Conservation (phyloP, 139 green algal species). For the Chlamydomonas applanata region DNA sequence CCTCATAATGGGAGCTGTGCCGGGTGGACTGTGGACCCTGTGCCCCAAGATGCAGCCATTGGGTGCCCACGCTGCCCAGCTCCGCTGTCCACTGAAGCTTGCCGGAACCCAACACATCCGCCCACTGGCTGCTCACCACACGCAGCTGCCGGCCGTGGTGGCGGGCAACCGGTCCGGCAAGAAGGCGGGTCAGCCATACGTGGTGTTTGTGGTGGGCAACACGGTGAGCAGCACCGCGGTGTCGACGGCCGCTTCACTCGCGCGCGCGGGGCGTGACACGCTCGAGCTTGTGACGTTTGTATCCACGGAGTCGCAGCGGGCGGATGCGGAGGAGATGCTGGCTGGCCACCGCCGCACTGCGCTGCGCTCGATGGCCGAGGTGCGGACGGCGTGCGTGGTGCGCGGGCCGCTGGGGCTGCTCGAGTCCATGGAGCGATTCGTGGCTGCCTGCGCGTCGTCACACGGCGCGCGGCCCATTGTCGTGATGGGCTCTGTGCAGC, state of each 20-base stretch:
- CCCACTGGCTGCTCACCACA: too few relatives aligned
- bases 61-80: too few relatives aligned
- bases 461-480: conserved; percentile 13
- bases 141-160: conserved; percentile 1
- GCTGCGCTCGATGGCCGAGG: conserved; percentile 10
- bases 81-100: too few relatives aligned
- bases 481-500: conserved; percentile 35
- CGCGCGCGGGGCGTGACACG: conserved; percentile 17
- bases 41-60: too few relatives aligned
- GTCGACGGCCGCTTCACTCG: conserved; percentile 2
- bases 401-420: conserved; percentile 28
- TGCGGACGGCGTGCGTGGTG: conserved; percentile 7
- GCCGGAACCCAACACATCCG: too few relatives aligned
- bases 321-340: conserved; percentile 12
- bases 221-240: neutral
- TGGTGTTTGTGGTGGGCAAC: conserved; percentile 28
- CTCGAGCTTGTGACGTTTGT: conserved; percentile 26
- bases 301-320: conserved; percentile 10
- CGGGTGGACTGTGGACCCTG: too few relatives aligned
- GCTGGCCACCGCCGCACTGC: neutral
- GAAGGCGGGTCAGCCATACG: conserved; percentile 4
- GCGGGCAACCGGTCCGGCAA: neutral
- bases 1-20: too few relatives aligned
- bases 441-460: neutral
- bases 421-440: conserved; percentile 35